Evolutionary conservation across 345 rosid genomes (phyloP).

Genomic region (Combretum micranthum): DNA sequence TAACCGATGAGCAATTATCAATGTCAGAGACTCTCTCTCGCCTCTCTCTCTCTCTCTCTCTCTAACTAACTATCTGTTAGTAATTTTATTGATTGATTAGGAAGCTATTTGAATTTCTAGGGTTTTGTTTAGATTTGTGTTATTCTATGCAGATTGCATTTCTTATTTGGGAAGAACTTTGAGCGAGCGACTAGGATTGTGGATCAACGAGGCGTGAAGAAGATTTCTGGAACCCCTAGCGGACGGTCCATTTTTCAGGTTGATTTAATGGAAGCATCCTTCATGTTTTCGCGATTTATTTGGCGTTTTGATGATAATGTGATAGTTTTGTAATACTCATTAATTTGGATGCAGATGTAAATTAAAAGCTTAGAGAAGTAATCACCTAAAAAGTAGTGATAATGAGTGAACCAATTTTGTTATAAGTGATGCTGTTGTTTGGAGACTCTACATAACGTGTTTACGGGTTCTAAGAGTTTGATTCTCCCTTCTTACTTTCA

Average conservation of each 20-base stretch:
- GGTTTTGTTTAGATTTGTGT: no score
- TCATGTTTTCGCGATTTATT: no score
- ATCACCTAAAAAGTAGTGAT: no score
- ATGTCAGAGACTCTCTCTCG: conserved; percentile 30
- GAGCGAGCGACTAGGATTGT: conserved; percentile 72
- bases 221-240: conserved; percentile 63
- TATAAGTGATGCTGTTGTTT: no score
- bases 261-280: no score
- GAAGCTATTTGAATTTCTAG: not conserved
- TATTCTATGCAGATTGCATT: conserved; percentile 45
- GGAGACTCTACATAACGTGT: no score
- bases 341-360: not conserved
- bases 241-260: conserved; percentile 59
- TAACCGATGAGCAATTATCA: conserved; percentile 69
- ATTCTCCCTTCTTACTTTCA: no score
- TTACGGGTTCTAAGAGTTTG: no score
- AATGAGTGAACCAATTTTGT: no score
- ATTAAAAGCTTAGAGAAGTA: no score
- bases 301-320: no score
- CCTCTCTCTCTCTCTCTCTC: not conserved
- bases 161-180: conserved; percentile 83
- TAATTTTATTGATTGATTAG: not conserved
- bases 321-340: no score
- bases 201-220: conserved; percentile 70
- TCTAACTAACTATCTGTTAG: not conserved